Evolutionary conservation across 257 asterid genomes (phyloP).

Genomic region (Solanum acaule): DNA sequence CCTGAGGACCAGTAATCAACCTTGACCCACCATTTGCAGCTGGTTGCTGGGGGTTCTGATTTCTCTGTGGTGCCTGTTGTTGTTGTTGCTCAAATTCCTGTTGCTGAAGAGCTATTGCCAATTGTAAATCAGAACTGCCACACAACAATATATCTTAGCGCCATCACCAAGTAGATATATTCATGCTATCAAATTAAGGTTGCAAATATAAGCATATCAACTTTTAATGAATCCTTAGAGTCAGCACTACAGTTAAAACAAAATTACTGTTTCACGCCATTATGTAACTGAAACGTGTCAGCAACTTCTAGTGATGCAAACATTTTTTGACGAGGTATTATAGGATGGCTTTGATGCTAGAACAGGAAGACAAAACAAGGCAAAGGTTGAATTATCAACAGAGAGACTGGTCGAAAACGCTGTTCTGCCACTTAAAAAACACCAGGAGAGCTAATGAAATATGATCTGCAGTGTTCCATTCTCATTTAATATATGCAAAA

Average conservation of each 20-base stretch:
- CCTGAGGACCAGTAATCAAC: constrained; percentile 84
- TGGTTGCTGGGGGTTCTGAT: constrained; percentile 28
- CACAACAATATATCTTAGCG: neutral
- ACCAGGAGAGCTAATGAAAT: neutral
- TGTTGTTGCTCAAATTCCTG: constrained; percentile 88
- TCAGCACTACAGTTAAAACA: neutral
- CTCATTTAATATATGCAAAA: neutral
- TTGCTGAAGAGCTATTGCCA: constrained; percentile 95
- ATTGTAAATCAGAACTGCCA: constrained; percentile 81
- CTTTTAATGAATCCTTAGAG: neutral
- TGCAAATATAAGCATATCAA: neutral
- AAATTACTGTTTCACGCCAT: neutral
- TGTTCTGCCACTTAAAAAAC: neutral
- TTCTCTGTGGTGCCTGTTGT: constrained; percentile 37
- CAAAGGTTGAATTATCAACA: neutral
- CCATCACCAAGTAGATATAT: neutral
- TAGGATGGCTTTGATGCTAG: neutral
- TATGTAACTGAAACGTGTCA: neutral
- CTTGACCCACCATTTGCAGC: constrained; percentile 37
- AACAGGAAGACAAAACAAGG: neutral
- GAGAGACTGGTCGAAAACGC: neutral
- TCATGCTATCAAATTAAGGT: neutral
- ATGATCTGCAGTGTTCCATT: neutral
- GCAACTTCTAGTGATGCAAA: neutral
- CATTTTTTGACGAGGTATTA: neutral